Evolutionary conservation across 75 land plant species (phyloP).

Genomic region (Adiantum capillusveneris): DNA sequence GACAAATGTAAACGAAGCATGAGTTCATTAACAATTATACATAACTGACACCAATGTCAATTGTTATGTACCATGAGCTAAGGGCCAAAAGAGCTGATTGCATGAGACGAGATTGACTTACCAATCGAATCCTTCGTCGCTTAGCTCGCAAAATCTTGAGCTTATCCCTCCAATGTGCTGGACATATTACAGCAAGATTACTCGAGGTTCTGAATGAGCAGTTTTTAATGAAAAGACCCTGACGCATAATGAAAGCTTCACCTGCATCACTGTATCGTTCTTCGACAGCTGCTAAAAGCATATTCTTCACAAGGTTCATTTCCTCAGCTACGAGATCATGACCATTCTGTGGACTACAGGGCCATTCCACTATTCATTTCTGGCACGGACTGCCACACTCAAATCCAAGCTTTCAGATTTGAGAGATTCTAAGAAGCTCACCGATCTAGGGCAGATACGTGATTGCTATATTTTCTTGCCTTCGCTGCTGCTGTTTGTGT

Average conservation of each 20-base stretch:
- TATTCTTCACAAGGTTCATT: slow-evolving; percentile 40
- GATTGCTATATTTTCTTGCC: background rate
- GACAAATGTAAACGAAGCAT: too few species aligned
- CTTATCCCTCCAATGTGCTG: background rate
- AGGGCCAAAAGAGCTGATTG: too few species aligned
- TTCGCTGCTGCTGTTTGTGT: background rate
- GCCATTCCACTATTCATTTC: background rate
- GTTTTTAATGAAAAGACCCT: background rate
- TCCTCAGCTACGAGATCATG: slow-evolving; percentile 57
- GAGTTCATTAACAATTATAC: too few species aligned
- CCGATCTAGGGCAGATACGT: background rate
- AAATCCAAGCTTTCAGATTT: too few species aligned
- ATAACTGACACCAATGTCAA: too few species aligned
- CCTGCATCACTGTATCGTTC: slow-evolving; percentile 75
- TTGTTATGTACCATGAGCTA: too few species aligned
- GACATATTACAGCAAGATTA: background rate
- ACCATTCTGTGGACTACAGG: slow-evolving; percentile 41
- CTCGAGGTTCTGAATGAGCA: background rate
- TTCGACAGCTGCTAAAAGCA: slow-evolving; percentile 48
- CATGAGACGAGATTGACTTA: background rate
- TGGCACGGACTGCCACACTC: background rate
- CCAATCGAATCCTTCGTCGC: background rate
- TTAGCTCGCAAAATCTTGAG: background rate
- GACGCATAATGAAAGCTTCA: background rate
- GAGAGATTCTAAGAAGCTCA: too few species aligned